A percentile compares a stretch with the other conserved stretches of the same genome.
phyloP scores from a whole-genome alignment of 106 monocot genomes.

The Dactylorhiza incarnata region DNA sequence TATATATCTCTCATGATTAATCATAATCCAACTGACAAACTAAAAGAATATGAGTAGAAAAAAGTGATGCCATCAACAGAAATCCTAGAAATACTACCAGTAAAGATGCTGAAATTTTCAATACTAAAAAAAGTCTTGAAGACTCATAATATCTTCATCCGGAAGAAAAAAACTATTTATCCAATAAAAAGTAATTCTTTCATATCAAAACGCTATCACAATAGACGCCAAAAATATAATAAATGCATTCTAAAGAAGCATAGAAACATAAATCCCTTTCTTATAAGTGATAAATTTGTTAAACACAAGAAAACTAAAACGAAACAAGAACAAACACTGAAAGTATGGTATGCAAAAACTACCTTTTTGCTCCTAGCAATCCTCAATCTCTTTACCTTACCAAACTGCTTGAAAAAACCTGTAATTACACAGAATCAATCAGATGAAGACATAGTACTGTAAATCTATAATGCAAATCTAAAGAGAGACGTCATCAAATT shows the following conservation, averaged over 20 bases:
- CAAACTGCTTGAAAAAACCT: conserved; percentile 93
- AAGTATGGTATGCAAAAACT: background rate
- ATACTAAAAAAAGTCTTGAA: too few relatives aligned
- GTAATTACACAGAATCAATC: conserved; percentile 7
- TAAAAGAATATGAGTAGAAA: too few relatives aligned
- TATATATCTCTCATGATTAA: too few relatives aligned
- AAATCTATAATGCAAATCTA: background rate
- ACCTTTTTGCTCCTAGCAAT: conserved; percentile 86
- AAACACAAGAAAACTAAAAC: background rate
- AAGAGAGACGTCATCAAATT: background rate
- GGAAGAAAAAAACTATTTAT: too few relatives aligned
- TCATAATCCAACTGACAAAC: too few relatives aligned
- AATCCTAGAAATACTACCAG: too few relatives aligned
- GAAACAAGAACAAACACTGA: background rate
- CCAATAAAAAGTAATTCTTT: too few relatives aligned
- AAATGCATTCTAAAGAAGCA: background rate
- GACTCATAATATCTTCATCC: too few relatives aligned
- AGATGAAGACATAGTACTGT: background rate
- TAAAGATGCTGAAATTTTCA: too few relatives aligned
- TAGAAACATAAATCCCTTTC: background rate
- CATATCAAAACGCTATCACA: too few relatives aligned
- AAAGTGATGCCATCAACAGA: too few relatives aligned
- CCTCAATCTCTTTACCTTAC: conserved; percentile 67
- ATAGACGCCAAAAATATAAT: background rate
- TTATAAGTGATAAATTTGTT: background rate